phyloP scores from a whole-genome alignment of 768 basidiomycete genomes.

The Termitomyces sp. region DNA sequence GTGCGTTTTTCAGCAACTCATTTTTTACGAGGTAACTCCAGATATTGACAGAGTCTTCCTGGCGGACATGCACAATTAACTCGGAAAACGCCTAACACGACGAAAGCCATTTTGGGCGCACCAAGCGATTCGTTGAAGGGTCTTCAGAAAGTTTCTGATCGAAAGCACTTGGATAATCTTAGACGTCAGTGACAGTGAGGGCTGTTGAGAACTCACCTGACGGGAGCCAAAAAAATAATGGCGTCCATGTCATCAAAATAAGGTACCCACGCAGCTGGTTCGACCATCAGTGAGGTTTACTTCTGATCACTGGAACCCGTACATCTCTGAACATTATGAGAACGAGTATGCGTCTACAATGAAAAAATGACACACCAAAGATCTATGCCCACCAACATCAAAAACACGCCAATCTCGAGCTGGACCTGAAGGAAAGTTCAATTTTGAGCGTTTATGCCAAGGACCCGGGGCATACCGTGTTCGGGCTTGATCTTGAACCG shows the following conservation, averaged over 20 bases:
- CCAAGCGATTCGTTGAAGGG: slow-evolving; percentile 57
- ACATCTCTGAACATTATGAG: slow-evolving; percentile 13
- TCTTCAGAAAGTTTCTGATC: slow-evolving; percentile 71
- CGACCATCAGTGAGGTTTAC: not conserved
- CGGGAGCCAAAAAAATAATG: slow-evolving; percentile 69
- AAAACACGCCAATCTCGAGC: slow-evolving; percentile 43
- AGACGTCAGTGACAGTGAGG: not conserved
- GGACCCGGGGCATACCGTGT: slow-evolving; percentile 28
- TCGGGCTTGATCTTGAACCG: slow-evolving; percentile 50
- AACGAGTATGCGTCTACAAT: not conserved
- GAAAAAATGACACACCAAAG: slow-evolving; percentile 44
- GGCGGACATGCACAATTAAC: not conserved
- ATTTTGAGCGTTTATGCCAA: not conserved
- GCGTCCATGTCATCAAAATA: slow-evolving; percentile 73
- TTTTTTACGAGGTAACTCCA: slow-evolving; percentile 76
- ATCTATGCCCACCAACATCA: slow-evolving; percentile 63
- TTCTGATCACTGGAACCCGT: not conserved
- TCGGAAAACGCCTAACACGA: not conserved
- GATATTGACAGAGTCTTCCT: slow-evolving; percentile 76
- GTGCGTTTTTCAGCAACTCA: slow-evolving; percentile 64
- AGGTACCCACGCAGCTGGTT: slow-evolving; percentile 49
- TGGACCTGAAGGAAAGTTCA: slow-evolving; percentile 14
- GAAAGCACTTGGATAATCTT: slow-evolving; percentile 41
- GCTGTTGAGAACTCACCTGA: slow-evolving; percentile 33
- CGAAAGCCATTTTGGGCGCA: slow-evolving; percentile 14